These are phyloP conservation scores for Nicotiana noctiflora DNA, from an alignment of 257 asterid species.

Conservation along the genomic window DNA sequence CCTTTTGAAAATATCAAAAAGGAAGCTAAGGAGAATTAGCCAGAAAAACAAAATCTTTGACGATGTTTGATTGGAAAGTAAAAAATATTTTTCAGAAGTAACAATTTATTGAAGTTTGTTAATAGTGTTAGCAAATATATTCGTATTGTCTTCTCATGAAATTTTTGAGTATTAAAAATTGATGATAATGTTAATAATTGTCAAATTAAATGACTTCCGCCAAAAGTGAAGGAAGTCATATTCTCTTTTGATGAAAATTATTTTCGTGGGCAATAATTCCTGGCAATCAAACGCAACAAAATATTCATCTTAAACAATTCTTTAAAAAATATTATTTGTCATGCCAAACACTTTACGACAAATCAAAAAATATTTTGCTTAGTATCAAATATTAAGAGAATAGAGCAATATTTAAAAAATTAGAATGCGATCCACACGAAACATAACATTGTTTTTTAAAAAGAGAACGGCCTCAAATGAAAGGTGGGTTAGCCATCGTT, in stretches of 20 bases:
- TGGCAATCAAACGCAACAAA: background rate
- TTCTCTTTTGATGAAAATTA: background rate
- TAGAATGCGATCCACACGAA: background rate
- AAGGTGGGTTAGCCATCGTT: background rate
- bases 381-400: background rate
- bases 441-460: background rate
- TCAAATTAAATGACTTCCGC: too few relatives aligned
- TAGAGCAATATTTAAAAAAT: background rate
- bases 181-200: too few relatives aligned
- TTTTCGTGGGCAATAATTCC: background rate
- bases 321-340: background rate
- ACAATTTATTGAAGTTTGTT: background rate
- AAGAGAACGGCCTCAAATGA: background rate
- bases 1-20: background rate
- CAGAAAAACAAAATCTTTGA: background rate
- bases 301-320: background rate
- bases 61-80: background rate
- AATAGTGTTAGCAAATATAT: background rate
- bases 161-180: background rate
- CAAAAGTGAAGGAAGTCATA: background rate
- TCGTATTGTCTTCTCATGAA: background rate
- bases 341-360: background rate
- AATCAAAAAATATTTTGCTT: background rate
- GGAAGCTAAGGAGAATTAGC: background rate
- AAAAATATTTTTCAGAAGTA: background rate